Evolutionary conservation across 1,139 yeast genomes (phyloP).

Genomic region (Pneumocystis wakefieldiae): DNA sequence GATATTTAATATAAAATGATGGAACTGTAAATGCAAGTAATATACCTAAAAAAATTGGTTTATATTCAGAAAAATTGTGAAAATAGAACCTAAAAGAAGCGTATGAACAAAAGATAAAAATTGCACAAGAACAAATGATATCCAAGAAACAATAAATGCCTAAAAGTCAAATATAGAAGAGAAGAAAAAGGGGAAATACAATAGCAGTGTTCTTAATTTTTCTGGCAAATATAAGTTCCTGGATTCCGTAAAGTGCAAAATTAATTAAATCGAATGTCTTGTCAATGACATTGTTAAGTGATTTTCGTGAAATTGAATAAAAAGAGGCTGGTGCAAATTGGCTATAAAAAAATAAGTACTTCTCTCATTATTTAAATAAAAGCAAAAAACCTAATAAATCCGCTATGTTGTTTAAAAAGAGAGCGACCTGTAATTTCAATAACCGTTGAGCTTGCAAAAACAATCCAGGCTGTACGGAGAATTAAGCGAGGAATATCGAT

Average conservation of each 20-base stretch:
- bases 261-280: conserved; percentile 18
- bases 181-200: conserved; percentile 50
- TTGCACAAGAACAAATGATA: not conserved
- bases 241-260: conserved; percentile 26
- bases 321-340: conserved; percentile 1
- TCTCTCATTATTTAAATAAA: not conserved
- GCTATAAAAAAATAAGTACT: conserved; percentile 3
- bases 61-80: not conserved
- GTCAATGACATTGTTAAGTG: conserved; percentile 20
- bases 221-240: conserved; percentile 50
- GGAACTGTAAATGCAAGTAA: not conserved
- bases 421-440: conserved; percentile 11
- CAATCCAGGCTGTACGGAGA: conserved; percentile 9
- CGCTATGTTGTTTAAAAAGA: conserved; percentile 6
- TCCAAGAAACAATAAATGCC: conserved; percentile 1
- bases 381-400: conserved; percentile 8
- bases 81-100: not conserved
- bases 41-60: not conserved
- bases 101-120: not conserved
- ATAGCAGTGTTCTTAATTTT: conserved; percentile 55
- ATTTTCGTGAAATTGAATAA: conserved; percentile 2
- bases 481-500: conserved; percentile 10
- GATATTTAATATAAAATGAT: not conserved
- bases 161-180: conserved; percentile 30
- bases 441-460: conserved; percentile 9